Percentiles rank a stretch among this genome's conserved stretches.
Conservation (phyloP, 345 rosid genomes). For the Pistacia atlantica region DNA sequence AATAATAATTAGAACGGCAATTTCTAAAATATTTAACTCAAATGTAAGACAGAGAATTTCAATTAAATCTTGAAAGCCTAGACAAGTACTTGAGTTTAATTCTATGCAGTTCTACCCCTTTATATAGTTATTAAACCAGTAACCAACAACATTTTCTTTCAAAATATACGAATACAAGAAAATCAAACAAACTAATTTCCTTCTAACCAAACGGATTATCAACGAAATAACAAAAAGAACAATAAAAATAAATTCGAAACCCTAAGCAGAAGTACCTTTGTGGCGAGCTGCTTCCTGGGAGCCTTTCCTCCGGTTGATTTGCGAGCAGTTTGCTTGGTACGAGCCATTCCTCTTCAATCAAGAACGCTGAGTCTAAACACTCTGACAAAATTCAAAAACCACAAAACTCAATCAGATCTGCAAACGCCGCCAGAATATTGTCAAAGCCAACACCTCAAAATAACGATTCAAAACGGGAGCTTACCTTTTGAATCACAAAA, state of each 20-base stretch:
- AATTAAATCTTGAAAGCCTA: constrained; percentile 4
- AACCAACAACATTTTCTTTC: too few relatives aligned
- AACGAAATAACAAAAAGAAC: neutral
- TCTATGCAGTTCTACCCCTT: too few relatives aligned
- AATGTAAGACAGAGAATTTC: neutral
- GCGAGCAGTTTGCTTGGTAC: constrained; percentile 65
- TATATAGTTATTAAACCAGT: too few relatives aligned
- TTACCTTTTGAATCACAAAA: neutral
- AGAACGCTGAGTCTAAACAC: neutral
- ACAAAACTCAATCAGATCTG: constrained; percentile 6
- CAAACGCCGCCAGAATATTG: neutral
- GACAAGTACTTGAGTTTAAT: neutral
- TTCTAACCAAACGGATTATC: neutral
- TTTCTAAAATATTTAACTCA: neutral
- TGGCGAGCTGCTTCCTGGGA: constrained; percentile 71
- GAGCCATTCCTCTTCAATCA: constrained; percentile 36
- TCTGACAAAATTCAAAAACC: neutral
- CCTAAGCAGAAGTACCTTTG: constrained; percentile 38
- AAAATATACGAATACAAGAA: too few relatives aligned
- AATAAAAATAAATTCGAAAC: neutral
- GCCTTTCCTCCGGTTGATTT: constrained; percentile 73
- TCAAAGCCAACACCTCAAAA: neutral
- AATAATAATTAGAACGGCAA: neutral
- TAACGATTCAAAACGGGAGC: neutral
- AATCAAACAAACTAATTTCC: too few relatives aligned